phyloP scores from a whole-genome alignment of 2,329 filamentous ascomycete species.

The Canariomyces notabilis region DNA sequence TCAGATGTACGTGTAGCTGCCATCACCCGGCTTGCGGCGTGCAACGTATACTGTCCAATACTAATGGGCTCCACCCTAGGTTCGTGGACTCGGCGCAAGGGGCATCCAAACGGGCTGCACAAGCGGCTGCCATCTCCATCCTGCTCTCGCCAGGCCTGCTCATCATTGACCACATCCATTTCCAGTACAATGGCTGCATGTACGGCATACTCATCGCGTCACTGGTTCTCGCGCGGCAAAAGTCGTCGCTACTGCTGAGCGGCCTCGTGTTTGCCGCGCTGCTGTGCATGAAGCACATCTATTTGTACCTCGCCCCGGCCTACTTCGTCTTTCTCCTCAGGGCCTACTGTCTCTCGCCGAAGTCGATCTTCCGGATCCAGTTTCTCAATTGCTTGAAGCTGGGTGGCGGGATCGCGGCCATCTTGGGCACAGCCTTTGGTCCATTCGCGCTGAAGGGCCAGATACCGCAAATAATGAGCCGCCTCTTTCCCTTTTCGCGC shows the following conservation, averaged over 20 bases:
- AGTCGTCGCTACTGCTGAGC: conserved; percentile 68
- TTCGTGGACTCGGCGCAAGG: conserved; percentile 68
- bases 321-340: conserved; percentile 94
- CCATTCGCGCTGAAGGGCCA: conserved; percentile 81
- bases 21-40: neutral
- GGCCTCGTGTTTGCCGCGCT: conserved; percentile 79
- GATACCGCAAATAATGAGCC: conserved; percentile 73
- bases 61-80: conserved; percentile 41
- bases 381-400: conserved; percentile 81
- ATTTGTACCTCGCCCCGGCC: conserved; percentile 90
- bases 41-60: neutral
- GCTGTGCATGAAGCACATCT: conserved; percentile 96
- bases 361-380: conserved; percentile 69
- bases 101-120: conserved; percentile 66
- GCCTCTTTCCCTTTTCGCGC: conserved; percentile 89
- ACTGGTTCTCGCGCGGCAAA: conserved; percentile 72
- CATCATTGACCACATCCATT: conserved; percentile 97
- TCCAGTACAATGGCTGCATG: conserved; percentile 97
- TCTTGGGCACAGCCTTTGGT: conserved; percentile 80
- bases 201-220: conserved; percentile 88
- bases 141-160: conserved; percentile 87
- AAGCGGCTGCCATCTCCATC: conserved; percentile 83
- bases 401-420: conserved; percentile 61
- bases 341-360: conserved; percentile 76
- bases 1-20: conserved; percentile 51